Conservation (phyloP, 2,329 filamentous ascomycete genomes). For the Phialophora chinensis region DNA sequence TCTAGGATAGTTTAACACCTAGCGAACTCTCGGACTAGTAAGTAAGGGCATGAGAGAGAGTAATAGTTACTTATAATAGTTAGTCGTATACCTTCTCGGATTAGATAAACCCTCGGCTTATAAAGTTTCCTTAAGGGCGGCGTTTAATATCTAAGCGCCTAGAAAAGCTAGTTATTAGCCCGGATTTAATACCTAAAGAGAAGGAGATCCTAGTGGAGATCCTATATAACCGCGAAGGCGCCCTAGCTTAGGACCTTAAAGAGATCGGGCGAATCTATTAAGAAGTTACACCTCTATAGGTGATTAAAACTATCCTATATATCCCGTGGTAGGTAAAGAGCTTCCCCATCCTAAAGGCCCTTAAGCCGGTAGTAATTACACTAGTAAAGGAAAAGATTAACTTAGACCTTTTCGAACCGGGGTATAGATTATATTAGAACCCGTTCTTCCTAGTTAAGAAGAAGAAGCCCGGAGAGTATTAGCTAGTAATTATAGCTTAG, state of each 20-base stretch:
- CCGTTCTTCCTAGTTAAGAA: constrained; percentile 5
- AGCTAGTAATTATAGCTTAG: background rate
- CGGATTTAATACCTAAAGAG: background rate
- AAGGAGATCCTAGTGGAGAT: constrained; percentile 1
- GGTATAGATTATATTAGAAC: background rate
- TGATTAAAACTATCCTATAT: constrained; percentile 2
- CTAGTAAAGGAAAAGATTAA: constrained; percentile 6
- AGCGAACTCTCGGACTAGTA: background rate
- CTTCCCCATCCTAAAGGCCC: background rate
- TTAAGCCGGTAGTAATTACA: background rate
- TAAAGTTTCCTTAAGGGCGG: background rate
- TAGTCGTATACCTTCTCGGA: background rate
- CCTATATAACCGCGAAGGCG: constrained; percentile 1
- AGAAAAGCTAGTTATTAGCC: constrained; percentile 1
- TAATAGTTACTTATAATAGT: background rate
- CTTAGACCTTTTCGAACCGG: background rate
- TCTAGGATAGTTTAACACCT: background rate
- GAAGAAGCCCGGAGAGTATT: constrained; percentile 5
- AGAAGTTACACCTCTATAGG: constrained; percentile 1
- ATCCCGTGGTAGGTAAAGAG: background rate
- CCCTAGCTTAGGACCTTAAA: background rate
- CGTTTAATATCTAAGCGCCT: background rate
- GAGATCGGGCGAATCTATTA: background rate
- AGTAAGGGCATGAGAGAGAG: background rate
- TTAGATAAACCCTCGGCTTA: background rate